Conservation (phyloP, 2,329 filamentous ascomycete species). For the Exophiala alcalophila region DNA sequence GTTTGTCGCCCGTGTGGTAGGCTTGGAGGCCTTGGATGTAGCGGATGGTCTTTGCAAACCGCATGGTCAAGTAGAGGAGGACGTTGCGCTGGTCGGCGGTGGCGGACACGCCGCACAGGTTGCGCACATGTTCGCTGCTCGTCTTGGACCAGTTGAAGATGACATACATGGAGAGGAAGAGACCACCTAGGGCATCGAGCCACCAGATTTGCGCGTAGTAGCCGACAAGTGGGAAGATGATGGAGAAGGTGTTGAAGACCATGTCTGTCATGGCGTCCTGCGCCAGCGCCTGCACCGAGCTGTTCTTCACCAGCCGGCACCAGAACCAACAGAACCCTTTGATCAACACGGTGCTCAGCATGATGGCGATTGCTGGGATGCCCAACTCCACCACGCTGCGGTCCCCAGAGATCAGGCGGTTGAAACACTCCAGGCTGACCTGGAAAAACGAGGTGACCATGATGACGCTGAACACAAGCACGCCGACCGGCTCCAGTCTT, state of each 20-base stretch:
- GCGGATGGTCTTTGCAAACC: constrained; percentile 82
- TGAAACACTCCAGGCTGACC: constrained; percentile 68
- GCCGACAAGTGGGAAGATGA: constrained; percentile 78
- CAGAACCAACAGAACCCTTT: constrained; percentile 82
- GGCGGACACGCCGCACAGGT: constrained; percentile 74
- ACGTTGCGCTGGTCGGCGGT: constrained; percentile 80
- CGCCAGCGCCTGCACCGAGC: constrained; percentile 75
- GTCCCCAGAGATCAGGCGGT: constrained; percentile 59
- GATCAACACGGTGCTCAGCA: constrained; percentile 76
- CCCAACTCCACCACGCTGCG: constrained; percentile 71
- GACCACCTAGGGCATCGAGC: constrained; percentile 75
- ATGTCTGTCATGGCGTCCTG: constrained; percentile 72
- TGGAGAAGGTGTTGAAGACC: constrained; percentile 86
- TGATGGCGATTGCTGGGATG: constrained; percentile 70
- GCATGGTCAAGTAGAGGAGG: constrained; percentile 86
- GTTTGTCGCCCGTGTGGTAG: constrained; percentile 80
- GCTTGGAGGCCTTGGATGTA: constrained; percentile 82
- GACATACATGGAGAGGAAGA: constrained; percentile 74
- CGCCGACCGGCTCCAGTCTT: constrained; percentile 73
- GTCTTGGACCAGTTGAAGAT: constrained; percentile 76
- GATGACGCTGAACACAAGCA: constrained; percentile 77
- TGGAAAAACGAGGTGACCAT: constrained; percentile 85
- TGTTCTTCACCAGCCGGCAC: constrained; percentile 83
- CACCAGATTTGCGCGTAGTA: constrained; percentile 78
- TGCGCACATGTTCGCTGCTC: constrained; percentile 72